phyloP scores from a whole-genome alignment of 1,284 basidiomycete species.

The Flammula alnicola region DNA sequence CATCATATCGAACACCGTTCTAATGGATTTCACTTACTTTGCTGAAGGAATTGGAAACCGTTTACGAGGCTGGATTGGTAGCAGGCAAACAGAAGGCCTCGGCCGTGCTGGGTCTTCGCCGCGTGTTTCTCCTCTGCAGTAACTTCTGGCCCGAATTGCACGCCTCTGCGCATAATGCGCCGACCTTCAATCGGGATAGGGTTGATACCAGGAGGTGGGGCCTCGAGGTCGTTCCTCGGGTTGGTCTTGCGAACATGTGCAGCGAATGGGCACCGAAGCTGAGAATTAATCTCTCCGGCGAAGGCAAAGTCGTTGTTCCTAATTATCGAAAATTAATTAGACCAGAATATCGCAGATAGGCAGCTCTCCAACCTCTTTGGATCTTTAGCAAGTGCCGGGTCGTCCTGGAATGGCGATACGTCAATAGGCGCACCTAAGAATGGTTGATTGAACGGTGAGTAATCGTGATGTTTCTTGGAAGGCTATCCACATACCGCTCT shows the following conservation, averaged over 20 bases:
- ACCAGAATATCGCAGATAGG: not conserved
- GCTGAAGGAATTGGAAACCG: conserved; percentile 52
- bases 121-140: conserved; percentile 34
- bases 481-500: conserved; percentile 46
- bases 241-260: conserved; percentile 54
- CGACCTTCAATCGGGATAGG: conserved; percentile 20
- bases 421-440: conserved; percentile 50
- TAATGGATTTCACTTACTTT: conserved; percentile 27
- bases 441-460: not conserved
- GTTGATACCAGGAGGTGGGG: conserved; percentile 17
- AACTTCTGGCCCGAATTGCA: conserved; percentile 48
- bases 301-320: conserved; percentile 32
- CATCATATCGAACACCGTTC: not conserved
- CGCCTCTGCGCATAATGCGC: conserved; percentile 43
- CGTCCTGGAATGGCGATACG: conserved; percentile 45
- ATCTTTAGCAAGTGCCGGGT: conserved; percentile 43
- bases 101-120: conserved; percentile 36
- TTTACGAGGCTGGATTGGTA: conserved; percentile 47
- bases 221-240: conserved; percentile 43
- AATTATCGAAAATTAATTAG: not conserved
- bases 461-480: not conserved
- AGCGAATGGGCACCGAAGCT: conserved; percentile 47
- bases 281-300: conserved; percentile 28
- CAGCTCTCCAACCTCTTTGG: conserved; percentile 30
- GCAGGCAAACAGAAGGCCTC: conserved; percentile 49